Evolutionary conservation across 192 early-diverging fungal genomes (phyloP), one percentile per base, ranked within the genome.

Genomic region (Coemansia guatemalensis): DNA sequence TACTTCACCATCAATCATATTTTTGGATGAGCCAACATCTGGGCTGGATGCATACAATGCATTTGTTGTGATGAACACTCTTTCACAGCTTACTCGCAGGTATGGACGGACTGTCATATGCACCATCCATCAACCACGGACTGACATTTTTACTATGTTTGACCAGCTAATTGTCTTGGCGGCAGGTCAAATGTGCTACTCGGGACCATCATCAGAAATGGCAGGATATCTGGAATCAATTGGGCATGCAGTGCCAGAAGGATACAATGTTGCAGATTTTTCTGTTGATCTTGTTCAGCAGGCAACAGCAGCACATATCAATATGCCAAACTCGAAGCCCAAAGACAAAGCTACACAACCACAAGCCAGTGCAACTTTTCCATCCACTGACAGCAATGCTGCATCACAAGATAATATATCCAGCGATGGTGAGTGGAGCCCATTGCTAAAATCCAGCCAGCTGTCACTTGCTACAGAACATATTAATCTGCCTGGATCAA

Each of bases 61-160:
- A 0, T 92, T 86, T 69, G 95, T 93, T 70, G 95, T 97, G 0
- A 86, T 97, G 59, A 92, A 95, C 53, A 89, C 85, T n/a, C 81
- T 95, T 5, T 78, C 75, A 1, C 58, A 68, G 32, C 60, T 78
- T 12, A 71, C 75, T 8, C 70, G 70, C 47, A 58, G 67, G 6
- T 69, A 78, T 44, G 64, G 70, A 1, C 89, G 91, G 4, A 87
- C 85, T 2, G 86, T 97, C 12, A 82, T 97, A 17, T 90, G 91
- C 56, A 97, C 95, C 9, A 97, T 97, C 41, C 95, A 97, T 69
- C 95, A 97, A 66, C 95, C 95, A 14, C 84, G 95, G 21, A 89
- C 89, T 2, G 92, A 97, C 56, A 94, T 97, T 33, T 93, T 92
- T 59, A 87, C 88, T 21, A 77, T 95, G 62, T 97, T 97, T 83